Percentiles rank a stretch among this genome's conserved stretches.
Evolutionary conservation across 2,329 filamentous ascomycete species (phyloP).

Genomic region (Beauveria asiatica): DNA sequence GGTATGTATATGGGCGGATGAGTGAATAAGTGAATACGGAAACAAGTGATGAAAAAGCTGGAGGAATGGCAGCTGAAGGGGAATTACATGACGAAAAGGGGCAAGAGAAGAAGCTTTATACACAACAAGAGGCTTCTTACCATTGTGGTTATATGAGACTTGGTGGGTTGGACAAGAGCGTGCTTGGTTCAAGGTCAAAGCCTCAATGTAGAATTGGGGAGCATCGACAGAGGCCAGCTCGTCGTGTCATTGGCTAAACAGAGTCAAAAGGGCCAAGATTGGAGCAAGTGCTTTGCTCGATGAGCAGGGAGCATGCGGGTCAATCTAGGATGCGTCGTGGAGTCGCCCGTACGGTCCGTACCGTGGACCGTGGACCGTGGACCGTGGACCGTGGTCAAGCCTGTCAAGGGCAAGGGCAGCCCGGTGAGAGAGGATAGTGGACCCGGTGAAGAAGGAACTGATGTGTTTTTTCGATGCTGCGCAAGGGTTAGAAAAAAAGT

Average conservation of each 20-base stretch:
- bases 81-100: not conserved
- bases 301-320: slow-evolving; percentile 5
- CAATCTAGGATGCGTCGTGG: slow-evolving; percentile 9
- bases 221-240: not conserved
- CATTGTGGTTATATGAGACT: slow-evolving; percentile 6
- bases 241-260: not conserved
- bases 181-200: not conserved
- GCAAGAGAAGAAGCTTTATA: slow-evolving; percentile 7
- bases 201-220: not conserved
- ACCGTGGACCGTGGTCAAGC: not conserved
- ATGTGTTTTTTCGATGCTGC: not conserved
- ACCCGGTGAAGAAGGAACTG: slow-evolving; percentile 9
- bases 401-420: not conserved
- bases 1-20: too few relatives aligned
- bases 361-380: too few relatives aligned
- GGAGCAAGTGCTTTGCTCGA: not conserved
- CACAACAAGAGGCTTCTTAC: not conserved
- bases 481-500: not conserved
- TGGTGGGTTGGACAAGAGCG: slow-evolving; percentile 10
- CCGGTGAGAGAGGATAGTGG: slow-evolving; percentile 8
- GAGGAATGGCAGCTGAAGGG: not conserved
- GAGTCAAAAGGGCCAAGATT: not conserved
- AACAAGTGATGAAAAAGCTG: not conserved
- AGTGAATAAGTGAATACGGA: too few relatives aligned
- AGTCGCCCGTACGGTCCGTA: too few relatives aligned